A percentile compares a stretch with the other conserved stretches of the same genome.
These are phyloP conservation scores for Sorghum bicolor DNA, from an alignment of 176 grass and related monocot genomes.

Conservation along the genomic window Sorghum_bicolor_NCBIv3 NC_012871.2:63683501-63684000, in stretches of 20 bases:
- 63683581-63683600: too few relatives aligned
- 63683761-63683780: not conserved
- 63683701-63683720: not conserved
- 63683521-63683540: not conserved
- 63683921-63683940: not conserved
- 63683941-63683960: not conserved
- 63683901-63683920: not conserved
- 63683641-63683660: not conserved
- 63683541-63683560: not conserved
- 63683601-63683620: not conserved
- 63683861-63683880: not conserved
- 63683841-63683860: not conserved
- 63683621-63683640: not conserved
- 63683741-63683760: not conserved
- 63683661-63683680: not conserved
- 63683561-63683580: not conserved
- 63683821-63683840: not conserved
- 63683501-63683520: not conserved
- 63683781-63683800: not conserved
- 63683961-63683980: not conserved
- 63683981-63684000: not conserved
- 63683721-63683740: not conserved
- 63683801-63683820: not conserved
- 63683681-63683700: not conserved
- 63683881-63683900: not conserved